Evolutionary conservation across 148 eudicot species (phyloP).

Genomic region (Silene conica): DNA sequence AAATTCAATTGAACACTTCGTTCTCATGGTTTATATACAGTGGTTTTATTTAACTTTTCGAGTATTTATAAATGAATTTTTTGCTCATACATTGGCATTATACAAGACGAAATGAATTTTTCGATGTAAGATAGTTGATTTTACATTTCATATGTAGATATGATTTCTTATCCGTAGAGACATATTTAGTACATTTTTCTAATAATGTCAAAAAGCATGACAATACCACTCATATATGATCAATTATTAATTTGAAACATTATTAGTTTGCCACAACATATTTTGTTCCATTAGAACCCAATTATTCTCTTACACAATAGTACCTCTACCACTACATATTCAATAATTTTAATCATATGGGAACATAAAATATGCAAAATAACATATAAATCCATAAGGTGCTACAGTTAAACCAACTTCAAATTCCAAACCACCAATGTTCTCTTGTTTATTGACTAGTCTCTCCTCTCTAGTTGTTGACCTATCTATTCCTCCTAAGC

Average conservation of each 20-base stretch:
- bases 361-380: not conserved
- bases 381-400: not conserved
- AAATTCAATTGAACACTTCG: too few species aligned
- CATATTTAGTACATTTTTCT: too few species aligned
- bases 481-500: constrained; percentile 45
- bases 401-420: not conserved
- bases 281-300: not conserved
- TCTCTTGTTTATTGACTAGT: constrained; percentile 3
- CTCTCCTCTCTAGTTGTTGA: constrained; percentile 42
- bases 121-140: too few species aligned
- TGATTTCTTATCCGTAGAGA: too few species aligned
- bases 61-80: too few species aligned
- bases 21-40: too few species aligned
- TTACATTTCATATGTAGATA: too few species aligned
- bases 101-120: too few species aligned
- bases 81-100: too few species aligned
- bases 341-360: not conserved
- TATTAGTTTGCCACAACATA: not conserved
- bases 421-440: constrained; percentile 15
- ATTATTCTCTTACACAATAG: not conserved
- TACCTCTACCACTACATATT: not conserved
- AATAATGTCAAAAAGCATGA: not conserved
- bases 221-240: not conserved
- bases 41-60: too few species aligned
- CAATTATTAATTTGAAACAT: not conserved